Percentiles rank a stretch among this genome's conserved stretches.
Evolutionary conservation across 495 filamentous ascomycete species (phyloP).

Genomic region (Beverwykella pulmonaria): DNA sequence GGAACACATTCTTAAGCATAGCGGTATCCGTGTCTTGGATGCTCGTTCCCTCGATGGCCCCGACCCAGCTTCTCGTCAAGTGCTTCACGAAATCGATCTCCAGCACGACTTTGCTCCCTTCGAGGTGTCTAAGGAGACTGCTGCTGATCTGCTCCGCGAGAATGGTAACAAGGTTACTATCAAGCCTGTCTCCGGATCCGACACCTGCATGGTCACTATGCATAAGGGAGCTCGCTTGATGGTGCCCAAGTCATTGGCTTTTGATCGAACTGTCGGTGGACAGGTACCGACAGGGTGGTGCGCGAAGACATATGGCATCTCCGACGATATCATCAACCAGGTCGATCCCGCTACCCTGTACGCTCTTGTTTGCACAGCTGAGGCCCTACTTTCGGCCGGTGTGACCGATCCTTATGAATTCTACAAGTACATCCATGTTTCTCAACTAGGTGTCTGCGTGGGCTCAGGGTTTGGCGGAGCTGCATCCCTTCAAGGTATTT

Average conservation of each 20-base stretch:
- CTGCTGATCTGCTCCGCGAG: conserved; percentile 90
- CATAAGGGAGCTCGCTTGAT: conserved; percentile 89
- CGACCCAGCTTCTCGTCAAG: conserved; percentile 51
- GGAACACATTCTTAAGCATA: conserved; percentile 89
- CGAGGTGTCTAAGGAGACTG: conserved; percentile 91
- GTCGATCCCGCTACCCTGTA: conserved; percentile 93
- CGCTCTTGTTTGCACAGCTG: conserved; percentile 85
- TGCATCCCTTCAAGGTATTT: conserved; percentile 87
- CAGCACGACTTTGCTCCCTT: conserved; percentile 93
- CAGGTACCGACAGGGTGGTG: conserved; percentile 96
- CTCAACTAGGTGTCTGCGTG: conserved; percentile 93
- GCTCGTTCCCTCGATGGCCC: conserved; percentile 93
- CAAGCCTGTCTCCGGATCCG: conserved; percentile 73
- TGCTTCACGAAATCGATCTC: conserved; percentile 93
- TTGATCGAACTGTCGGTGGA: conserved; percentile 92
- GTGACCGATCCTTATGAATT: conserved; percentile 98
- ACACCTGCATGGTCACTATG: conserved; percentile 85
- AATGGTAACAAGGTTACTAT: conserved; percentile 95
- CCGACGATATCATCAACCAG: conserved; percentile 92
- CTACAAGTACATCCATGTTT: conserved; percentile 97
- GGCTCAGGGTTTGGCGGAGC: conserved; percentile 95
- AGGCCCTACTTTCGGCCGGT: conserved; percentile 84
- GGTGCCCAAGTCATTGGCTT: conserved; percentile 91
- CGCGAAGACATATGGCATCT: conserved; percentile 87
- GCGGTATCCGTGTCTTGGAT: conserved; percentile 94